phyloP scores from a whole-genome alignment of 2,329 filamentous ascomycete species.

The Colletotrichum chlorophyti region DNA sequence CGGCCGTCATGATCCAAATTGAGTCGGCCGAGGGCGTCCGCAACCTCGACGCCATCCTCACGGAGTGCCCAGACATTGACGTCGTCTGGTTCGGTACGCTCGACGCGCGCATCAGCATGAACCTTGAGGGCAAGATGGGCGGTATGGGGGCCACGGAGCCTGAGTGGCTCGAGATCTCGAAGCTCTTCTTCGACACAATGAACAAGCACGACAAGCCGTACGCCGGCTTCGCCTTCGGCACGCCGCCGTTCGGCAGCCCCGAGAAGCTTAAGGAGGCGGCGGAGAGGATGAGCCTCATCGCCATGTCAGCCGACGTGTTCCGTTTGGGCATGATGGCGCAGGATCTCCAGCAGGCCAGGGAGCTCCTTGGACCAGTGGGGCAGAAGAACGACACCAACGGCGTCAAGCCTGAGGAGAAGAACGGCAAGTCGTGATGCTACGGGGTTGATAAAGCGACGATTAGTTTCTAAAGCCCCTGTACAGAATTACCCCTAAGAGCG shows the following conservation, averaged over 20 bases:
- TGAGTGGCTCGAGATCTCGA: conserved; percentile 47
- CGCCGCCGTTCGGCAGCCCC: conserved; percentile 33
- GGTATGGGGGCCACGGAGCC: conserved; percentile 42
- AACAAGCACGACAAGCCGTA: conserved; percentile 55
- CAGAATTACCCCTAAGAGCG: too few relatives aligned
- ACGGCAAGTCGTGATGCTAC: conserved; percentile 10
- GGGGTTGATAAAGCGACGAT: not conserved
- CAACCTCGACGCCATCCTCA: conserved; percentile 57
- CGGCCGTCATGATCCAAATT: conserved; percentile 56
- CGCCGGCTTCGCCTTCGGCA: conserved; percentile 39
- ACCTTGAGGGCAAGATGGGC: conserved; percentile 41
- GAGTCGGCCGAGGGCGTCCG: conserved; percentile 49
- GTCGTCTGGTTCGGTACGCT: conserved; percentile 53
- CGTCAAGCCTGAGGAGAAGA: not conserved
- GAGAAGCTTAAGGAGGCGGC: conserved; percentile 34
- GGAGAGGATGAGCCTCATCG: conserved; percentile 35
- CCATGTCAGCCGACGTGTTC: conserved; percentile 33
- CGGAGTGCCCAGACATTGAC: conserved; percentile 52
- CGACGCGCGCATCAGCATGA: conserved; percentile 53
- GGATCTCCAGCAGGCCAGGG: conserved; percentile 27
- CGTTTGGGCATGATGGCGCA: conserved; percentile 32
- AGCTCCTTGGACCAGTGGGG: not conserved
- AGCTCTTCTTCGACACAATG: conserved; percentile 44
- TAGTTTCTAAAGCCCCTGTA: conserved; percentile 14
- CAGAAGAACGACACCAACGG: conserved; percentile 9